Conservation (phyloP, 352 stramenopile genomes). For the Globisporangium abappressorium region DNA sequence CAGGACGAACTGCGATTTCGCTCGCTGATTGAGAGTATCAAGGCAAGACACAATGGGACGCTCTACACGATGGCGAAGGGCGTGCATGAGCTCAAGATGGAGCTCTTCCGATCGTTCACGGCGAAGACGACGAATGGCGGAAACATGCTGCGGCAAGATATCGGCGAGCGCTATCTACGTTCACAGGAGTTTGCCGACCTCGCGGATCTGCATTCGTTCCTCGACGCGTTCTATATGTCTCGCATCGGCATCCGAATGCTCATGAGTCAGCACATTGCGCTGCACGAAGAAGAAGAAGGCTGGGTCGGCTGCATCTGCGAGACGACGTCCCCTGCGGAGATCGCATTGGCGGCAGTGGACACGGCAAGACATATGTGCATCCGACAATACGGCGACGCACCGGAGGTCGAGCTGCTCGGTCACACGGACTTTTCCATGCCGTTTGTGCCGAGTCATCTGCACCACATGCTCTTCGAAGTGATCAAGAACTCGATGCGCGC, state of each 20-base stretch:
- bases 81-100: constrained; percentile 96
- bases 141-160: constrained; percentile 35
- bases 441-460: constrained; percentile 93
- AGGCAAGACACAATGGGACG: constrained; percentile 96
- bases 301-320: constrained; percentile 95
- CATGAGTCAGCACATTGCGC: constrained; percentile 98
- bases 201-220: constrained; percentile 95
- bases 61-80: constrained; percentile 99
- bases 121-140: constrained; percentile 30
- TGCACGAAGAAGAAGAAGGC: constrained; percentile 88
- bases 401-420: constrained; percentile 97
- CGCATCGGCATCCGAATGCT: constrained; percentile 99
- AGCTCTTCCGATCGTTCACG: constrained; percentile 74
- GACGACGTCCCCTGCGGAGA: constrained; percentile 94
- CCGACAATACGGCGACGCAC: constrained; percentile 98
- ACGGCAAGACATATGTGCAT: constrained; percentile 99
- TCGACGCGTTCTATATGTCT: constrained; percentile 99
- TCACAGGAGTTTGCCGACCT: constrained; percentile 89
- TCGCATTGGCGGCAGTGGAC: constrained; percentile 96
- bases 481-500: constrained; percentile 93
- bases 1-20: constrained; percentile 92
- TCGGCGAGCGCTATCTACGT: constrained; percentile 65
- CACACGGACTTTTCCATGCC: constrained; percentile 98
- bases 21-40: constrained; percentile 95
- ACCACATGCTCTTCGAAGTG: constrained; percentile 99